Conservation (phyloP, 108 stramenopile genomes). For the Mayamaea pseudoterrestris region DNA sequence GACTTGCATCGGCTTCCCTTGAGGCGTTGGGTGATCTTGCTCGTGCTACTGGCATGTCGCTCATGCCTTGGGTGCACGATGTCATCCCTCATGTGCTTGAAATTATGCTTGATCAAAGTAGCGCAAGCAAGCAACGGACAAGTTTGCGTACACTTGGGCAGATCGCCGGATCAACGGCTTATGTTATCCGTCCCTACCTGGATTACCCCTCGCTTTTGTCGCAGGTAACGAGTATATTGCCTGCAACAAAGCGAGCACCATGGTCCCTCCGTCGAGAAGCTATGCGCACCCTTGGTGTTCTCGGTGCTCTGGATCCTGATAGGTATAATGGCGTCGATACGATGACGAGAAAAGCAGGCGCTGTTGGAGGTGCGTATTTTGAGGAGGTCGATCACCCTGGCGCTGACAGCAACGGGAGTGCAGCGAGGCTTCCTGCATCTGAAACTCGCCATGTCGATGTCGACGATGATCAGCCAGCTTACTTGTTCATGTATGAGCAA, state of each 20-base stretch:
- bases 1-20: constrained; percentile 71
- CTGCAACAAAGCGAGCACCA: constrained; percentile 63
- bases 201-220: constrained; percentile 84
- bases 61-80: constrained; percentile 74
- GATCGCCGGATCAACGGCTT: constrained; percentile 84
- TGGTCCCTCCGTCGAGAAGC: constrained; percentile 89
- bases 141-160: constrained; percentile 85
- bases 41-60: constrained; percentile 50
- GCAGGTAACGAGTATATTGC: constrained; percentile 65
- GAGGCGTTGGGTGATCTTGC: constrained; percentile 91
- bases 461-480: constrained; percentile 67
- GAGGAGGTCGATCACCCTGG: constrained; percentile 29
- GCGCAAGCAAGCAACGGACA: constrained; percentile 71
- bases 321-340: constrained; percentile 41
- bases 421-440: neutral
- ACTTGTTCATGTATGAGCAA: constrained; percentile 83
- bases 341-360: constrained; percentile 67
- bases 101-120: constrained; percentile 83
- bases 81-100: constrained; percentile 80
- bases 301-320: constrained; percentile 95
- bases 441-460: neutral
- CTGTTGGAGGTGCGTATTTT: constrained; percentile 72
- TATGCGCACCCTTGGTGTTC: constrained; percentile 82
- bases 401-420: neutral
- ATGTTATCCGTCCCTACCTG: constrained; percentile 85